These are phyloP conservation scores for Bifiguratus adelaidae DNA, from an alignment of 192 early-diverging fungal species.

Conservation along the genomic window DNA sequence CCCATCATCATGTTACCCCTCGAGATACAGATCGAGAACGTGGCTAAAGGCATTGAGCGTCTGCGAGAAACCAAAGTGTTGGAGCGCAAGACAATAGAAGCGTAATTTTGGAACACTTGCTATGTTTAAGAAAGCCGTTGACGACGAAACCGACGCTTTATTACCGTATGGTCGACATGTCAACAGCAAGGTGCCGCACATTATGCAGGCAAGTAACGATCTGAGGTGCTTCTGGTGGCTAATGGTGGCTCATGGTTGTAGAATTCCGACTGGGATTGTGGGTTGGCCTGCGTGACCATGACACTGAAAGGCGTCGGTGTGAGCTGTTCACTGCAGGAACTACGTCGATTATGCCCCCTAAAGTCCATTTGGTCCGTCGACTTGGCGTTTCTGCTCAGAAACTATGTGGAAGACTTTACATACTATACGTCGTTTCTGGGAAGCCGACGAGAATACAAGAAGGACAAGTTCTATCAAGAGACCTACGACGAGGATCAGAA, in stretches of 20 bases:
- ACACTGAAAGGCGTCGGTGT: constrained; percentile 51
- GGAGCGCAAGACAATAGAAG: no score
- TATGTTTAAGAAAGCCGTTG: not conserved
- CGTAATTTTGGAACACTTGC: no score
- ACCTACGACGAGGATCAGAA: constrained; percentile 58
- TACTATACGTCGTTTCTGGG: constrained; percentile 86
- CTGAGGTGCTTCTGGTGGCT: not conserved
- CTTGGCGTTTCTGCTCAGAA: constrained; percentile 64
- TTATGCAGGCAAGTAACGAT: not conserved
- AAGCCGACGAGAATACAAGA: constrained; percentile 61
- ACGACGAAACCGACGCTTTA: not conserved
- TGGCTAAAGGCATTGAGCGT: constrained; percentile 22
- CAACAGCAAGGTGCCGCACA: not conserved
- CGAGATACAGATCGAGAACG: constrained; percentile 27
- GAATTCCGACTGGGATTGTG: constrained; percentile 73
- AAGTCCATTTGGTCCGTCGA: constrained; percentile 89
- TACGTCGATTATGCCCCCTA: constrained; percentile 38
- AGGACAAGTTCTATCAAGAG: constrained; percentile 60
- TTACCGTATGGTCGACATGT: not conserved
- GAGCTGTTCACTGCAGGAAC: constrained; percentile 38
- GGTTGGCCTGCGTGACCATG: constrained; percentile 79
- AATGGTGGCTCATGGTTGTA: not conserved
- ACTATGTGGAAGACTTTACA: constrained; percentile 76
- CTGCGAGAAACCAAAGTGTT: constrained; percentile 20
- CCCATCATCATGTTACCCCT: constrained; percentile 22